phyloP scores from a whole-genome alignment of 345 rosid genomes.

The Brassica juncea region DNA sequence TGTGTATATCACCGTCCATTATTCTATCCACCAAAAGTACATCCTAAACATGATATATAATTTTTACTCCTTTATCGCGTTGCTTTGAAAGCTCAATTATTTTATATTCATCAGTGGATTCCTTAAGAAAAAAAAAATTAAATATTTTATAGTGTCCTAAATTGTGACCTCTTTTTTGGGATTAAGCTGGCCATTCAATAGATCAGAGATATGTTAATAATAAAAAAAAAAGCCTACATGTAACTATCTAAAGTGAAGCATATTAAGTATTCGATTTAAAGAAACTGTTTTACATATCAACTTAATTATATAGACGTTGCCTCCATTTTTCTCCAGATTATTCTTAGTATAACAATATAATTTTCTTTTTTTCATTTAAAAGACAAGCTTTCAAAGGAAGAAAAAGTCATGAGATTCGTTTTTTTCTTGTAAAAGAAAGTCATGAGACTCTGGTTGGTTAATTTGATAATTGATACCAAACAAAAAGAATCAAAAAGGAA shows the following conservation, averaged over 20 bases:
- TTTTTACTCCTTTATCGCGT: background rate
- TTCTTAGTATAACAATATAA: background rate
- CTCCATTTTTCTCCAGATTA: background rate
- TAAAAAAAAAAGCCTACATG: too few relatives aligned
- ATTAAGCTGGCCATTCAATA: too few relatives aligned
- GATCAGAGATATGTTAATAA: too few relatives aligned
- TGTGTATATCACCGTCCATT: background rate
- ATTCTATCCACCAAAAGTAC: background rate
- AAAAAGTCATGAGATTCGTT: constrained; percentile 29
- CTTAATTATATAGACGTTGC: background rate
- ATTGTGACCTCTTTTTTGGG: background rate
- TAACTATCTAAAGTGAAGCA: background rate
- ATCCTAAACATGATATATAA: background rate
- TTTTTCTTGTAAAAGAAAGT: background rate
- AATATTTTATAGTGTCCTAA: background rate
- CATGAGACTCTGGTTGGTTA: constrained; percentile 31
- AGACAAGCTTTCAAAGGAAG: background rate
- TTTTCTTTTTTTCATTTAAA: background rate
- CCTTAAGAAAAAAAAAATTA: background rate
- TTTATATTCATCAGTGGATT: background rate
- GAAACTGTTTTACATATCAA: background rate
- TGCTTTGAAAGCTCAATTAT: background rate
- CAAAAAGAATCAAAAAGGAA: background rate
- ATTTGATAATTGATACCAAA: background rate
- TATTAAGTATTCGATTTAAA: background rate